These are phyloP conservation scores for Coprinellus micaceus DNA, from an alignment of 768 basidiomycete genomes.

Conservation along the genomic window DNA sequence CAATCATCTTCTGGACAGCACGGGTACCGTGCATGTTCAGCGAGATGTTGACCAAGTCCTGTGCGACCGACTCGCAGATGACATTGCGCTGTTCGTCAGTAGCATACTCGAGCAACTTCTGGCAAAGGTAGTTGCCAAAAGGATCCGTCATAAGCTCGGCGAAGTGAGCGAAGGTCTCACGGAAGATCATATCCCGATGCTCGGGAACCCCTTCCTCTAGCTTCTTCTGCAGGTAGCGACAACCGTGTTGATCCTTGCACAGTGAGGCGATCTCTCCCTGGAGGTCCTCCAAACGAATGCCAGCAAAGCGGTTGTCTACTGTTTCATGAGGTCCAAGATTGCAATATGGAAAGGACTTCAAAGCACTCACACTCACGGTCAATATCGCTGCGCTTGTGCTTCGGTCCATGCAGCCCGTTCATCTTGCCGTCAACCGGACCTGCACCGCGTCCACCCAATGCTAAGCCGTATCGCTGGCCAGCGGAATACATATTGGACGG, in stretches of 20 bases:
- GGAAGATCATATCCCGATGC: slow-evolving; percentile 99
- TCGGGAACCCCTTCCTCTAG: slow-evolving; percentile 93
- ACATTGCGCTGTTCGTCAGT: slow-evolving; percentile 96
- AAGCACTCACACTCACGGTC: slow-evolving; percentile 72
- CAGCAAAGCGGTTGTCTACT: slow-evolving; percentile 93
- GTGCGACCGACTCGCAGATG: slow-evolving; percentile 96
- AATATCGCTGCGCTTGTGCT: slow-evolving; percentile 91
- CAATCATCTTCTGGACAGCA: slow-evolving; percentile 99
- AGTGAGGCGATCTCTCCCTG: slow-evolving; percentile 90
- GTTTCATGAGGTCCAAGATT: slow-evolving; percentile 6
- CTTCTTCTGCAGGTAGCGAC: slow-evolving; percentile 97
- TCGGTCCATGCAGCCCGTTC: slow-evolving; percentile 87
- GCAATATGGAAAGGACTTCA: neutral
- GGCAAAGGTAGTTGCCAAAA: slow-evolving; percentile 98
- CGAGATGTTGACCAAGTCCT: slow-evolving; percentile 96
- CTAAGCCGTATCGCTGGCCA: slow-evolving; percentile 72
- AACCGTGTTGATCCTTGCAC: slow-evolving; percentile 99
- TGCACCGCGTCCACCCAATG: slow-evolving; percentile 49
- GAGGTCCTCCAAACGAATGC: slow-evolving; percentile 91
- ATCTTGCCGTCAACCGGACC: slow-evolving; percentile 69
- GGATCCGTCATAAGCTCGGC: slow-evolving; percentile 99
- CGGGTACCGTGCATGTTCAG: slow-evolving; percentile 99
- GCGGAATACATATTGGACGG: neutral
- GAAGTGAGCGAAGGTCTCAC: slow-evolving; percentile 96
- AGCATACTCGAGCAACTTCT: slow-evolving; percentile 94